phyloP scores from a whole-genome alignment of 306 rosid species.

The Prosopis cineraria region DNA sequence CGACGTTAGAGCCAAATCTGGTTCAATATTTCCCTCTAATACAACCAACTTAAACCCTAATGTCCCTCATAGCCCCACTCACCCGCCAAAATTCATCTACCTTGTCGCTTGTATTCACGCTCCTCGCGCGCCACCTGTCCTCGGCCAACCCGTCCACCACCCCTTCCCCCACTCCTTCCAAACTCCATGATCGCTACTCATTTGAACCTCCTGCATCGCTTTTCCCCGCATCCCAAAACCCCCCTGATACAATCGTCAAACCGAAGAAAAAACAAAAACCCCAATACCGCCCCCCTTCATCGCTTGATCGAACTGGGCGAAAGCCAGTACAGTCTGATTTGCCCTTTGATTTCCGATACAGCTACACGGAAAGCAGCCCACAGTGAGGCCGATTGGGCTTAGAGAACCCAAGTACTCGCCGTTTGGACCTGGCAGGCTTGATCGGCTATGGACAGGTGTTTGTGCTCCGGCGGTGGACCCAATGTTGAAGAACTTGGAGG shows the following conservation, averaged over 20 bases:
- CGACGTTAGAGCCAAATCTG: too few species aligned
- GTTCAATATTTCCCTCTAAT: too few species aligned
- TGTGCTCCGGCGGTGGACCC: slow-evolving; percentile 85
- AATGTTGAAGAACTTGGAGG: slow-evolving; percentile 63
- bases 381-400: slow-evolving; percentile 80
- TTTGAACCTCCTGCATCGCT: slow-evolving; percentile 63
- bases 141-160: slow-evolving; percentile 29
- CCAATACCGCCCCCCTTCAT: slow-evolving; percentile 68
- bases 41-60: slow-evolving; percentile 55
- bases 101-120: slow-evolving; percentile 24
- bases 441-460: slow-evolving; percentile 84
- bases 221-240: slow-evolving; percentile 45
- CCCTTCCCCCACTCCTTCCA: slow-evolving; percentile 38
- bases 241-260: slow-evolving; percentile 35
- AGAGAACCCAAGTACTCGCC: slow-evolving; percentile 93
- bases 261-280: slow-evolving; percentile 56
- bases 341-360: slow-evolving; percentile 85
- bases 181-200: slow-evolving; percentile 69
- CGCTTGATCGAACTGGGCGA: slow-evolving; percentile 60
- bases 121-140: slow-evolving; percentile 63
- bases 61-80: slow-evolving; percentile 53
- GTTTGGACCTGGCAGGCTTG: slow-evolving; percentile 78
- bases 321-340: slow-evolving; percentile 61
- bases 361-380: slow-evolving; percentile 81
- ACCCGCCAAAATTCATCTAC: slow-evolving; percentile 56